Evolutionary conservation across 1,284 basidiomycete genomes (phyloP).

Genomic region (Xerocomus nothofagi): DNA sequence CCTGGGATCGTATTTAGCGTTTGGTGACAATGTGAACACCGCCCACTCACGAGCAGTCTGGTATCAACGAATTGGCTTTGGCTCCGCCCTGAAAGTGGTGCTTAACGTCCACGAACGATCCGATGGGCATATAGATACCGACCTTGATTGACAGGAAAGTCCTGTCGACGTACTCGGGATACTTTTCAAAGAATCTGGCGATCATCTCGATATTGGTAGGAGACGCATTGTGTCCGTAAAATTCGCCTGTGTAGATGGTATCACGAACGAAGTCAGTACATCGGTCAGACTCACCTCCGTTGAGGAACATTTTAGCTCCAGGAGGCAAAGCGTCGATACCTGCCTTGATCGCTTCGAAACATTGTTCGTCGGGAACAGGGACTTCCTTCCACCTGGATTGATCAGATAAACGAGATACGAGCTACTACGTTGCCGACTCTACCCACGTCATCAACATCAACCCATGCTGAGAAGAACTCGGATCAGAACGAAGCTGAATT

Average conservation of each 20-base stretch:
- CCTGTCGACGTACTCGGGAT: slow-evolving; percentile 54
- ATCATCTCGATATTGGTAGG: slow-evolving; percentile 44
- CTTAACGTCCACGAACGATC: too few relatives aligned
- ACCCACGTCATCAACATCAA: slow-evolving; percentile 32
- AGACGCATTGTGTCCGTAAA: slow-evolving; percentile 31
- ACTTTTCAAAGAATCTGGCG: slow-evolving; percentile 45
- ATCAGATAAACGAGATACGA: background rate
- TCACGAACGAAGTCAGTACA: background rate
- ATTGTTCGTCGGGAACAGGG: slow-evolving; percentile 47
- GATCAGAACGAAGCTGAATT: too few relatives aligned
- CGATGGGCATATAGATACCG: too few relatives aligned
- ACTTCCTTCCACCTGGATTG: slow-evolving; percentile 17
- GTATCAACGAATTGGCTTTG: too few relatives aligned
- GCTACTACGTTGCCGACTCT: background rate
- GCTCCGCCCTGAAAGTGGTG: too few relatives aligned
- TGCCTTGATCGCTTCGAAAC: slow-evolving; percentile 64
- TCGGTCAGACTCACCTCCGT: slow-evolving; percentile 40
- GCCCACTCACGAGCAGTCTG: background rate
- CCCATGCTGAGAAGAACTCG: too few relatives aligned
- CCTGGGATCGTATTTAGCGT: slow-evolving; percentile 15
- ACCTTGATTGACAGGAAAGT: slow-evolving; percentile 47
- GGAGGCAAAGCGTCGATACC: slow-evolving; percentile 53
- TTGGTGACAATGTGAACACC: too few relatives aligned
- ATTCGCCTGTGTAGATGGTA: slow-evolving; percentile 27
- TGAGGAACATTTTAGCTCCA: slow-evolving; percentile 49